Conservation (phyloP, 83 land plant genomes). For the Thuja plicata region DNA sequence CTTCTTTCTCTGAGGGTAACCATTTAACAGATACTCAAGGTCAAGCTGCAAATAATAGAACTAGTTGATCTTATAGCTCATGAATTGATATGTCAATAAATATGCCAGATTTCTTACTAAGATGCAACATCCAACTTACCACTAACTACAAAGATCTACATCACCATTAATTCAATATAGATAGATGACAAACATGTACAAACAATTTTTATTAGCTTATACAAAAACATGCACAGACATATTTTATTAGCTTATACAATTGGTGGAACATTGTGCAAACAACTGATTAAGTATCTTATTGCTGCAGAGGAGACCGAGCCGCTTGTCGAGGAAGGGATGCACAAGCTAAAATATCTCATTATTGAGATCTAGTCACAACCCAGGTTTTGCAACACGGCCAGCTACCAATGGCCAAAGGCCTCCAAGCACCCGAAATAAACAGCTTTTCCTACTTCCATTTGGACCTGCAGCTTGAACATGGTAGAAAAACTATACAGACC, state of each 20-base stretch:
- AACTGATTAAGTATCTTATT: conserved; percentile 96
- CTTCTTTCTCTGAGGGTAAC: conserved; percentile 82
- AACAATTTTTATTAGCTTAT: conserved; percentile 87
- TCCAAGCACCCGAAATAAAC: conserved; percentile 93
- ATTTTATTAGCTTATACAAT: conserved; percentile 15
- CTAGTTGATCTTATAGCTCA: background rate
- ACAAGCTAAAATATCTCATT: no score
- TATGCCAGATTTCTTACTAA: background rate
- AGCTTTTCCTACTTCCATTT: conserved; percentile 99
- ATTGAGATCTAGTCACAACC: conserved; percentile 88
- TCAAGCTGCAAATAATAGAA: conserved; percentile 33
- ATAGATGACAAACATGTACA: conserved; percentile 7
- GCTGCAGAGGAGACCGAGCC: no score
- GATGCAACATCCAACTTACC: background rate
- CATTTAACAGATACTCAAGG: conserved; percentile 90
- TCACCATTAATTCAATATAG: background rate
- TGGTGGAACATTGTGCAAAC: conserved; percentile 95
- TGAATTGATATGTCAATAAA: background rate
- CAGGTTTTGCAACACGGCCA: conserved; percentile 95
- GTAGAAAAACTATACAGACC: background rate
- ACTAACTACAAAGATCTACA: background rate
- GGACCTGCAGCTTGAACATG: conserved; percentile 67
- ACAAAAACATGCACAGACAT: conserved; percentile 58
- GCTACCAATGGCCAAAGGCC: conserved; percentile 97
- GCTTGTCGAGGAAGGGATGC: no score